Percentiles rank a stretch among this genome's conserved stretches.
Evolutionary conservation across 768 basidiomycete genomes (phyloP).

Genomic region (Lyophyllum semitale): DNA sequence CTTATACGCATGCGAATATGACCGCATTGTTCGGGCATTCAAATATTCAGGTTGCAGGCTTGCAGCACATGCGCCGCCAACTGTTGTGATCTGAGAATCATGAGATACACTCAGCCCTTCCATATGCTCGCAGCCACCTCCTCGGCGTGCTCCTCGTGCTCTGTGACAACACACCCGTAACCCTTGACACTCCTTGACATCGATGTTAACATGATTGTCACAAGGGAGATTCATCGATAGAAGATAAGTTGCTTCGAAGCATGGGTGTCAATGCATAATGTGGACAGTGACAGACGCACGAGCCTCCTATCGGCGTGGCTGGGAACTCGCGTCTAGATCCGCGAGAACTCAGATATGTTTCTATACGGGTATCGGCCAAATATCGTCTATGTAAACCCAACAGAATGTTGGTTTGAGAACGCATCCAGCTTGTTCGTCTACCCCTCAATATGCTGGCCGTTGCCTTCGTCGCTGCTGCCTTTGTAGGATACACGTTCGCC

Average conservation of each 20-base stretch:
- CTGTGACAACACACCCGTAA: neutral
- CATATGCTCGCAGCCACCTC: conserved; percentile 7
- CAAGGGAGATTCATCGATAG: neutral
- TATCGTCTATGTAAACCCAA: no score
- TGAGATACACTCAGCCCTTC: neutral
- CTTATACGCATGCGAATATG: neutral
- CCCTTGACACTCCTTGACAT: neutral
- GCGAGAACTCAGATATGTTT: no score
- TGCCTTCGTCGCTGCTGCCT: neutral
- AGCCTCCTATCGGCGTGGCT: neutral
- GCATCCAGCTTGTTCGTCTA: neutral
- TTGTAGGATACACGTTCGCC: conserved; percentile 3
- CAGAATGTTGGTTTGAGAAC: neutral
- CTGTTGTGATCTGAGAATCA: neutral
- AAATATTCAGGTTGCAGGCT: no score
- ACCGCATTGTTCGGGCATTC: conserved; percentile 1
- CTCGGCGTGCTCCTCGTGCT: neutral
- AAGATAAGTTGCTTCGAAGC: neutral
- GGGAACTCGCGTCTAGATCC: no score
- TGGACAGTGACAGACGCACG: conserved; percentile 7
- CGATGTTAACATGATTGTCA: neutral
- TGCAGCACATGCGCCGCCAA: no score
- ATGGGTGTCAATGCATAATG: conserved; percentile 1
- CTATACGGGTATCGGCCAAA: no score
- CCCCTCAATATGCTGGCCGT: conserved; percentile 1